Evolutionary conservation across 2,329 filamentous ascomycete species (phyloP), one percentile per base, ranked within the genome.

Genomic region (Alternaria sp.): DNA sequence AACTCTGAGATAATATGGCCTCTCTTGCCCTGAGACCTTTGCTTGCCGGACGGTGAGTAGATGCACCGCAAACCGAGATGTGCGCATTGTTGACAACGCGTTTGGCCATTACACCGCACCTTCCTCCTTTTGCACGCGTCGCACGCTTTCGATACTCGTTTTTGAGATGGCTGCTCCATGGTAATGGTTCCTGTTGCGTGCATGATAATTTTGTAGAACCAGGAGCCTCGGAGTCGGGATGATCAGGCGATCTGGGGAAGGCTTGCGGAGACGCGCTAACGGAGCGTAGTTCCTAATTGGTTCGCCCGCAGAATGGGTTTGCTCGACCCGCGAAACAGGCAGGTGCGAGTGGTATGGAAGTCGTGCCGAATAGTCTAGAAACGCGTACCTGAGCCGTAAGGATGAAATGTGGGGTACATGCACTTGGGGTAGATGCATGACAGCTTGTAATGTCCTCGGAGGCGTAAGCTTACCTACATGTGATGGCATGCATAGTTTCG

Each of bases 61-160:
- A 81, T 75, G 67, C 83, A 85, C 30, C 66, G 71, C n/a, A 85
- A 67, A 32, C 80, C 80, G 46, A 83, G 75, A 58, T 77, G 75
- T 26, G 66, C 69, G 60, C 75, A 76, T 49, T 77, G 75, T 58
- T 76, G 74, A 66, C 83, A 85, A 43, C 78, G 72, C 26, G 78
- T 71, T 56, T 80, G 73, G 32, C 82, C 81, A 64, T 83, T 83
- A 67, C 82, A 83, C 56, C 79, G 79, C 16, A 83, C 81, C 61
- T 83, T 83, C 16, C 82, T 78, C 3, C 79, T 68, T 52, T 80
- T 81, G 69, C 81, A 84, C 7, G 80, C 78, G 61, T 83, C 80
- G 63, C 82, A 83, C n/a, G 82, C 81, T 65, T 76, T 77, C 32
- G 74, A 75, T 28, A 75, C 74, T 66, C 75, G 66, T 65, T 75